These are phyloP conservation scores for Pilasporangium apinafurcum DNA, from an alignment of 352 stramenopile species.

Conservation along the genomic window DNA sequence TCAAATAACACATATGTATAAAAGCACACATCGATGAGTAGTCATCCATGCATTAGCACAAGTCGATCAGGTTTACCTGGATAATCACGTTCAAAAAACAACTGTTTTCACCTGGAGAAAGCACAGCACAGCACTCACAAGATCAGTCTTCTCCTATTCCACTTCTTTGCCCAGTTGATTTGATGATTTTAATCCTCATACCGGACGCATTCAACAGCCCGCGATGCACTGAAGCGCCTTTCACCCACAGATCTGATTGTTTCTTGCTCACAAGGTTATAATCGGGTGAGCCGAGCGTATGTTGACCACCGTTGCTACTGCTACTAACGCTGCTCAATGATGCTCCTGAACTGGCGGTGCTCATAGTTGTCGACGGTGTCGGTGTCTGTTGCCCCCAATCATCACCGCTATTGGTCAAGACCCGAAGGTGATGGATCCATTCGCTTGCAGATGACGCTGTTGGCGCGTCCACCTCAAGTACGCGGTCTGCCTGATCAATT, in stretches of 20 bases:
- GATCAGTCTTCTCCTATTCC: no score
- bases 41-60: no score
- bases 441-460: constrained; percentile 51
- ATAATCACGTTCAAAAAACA: constrained; percentile 90
- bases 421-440: constrained; percentile 66
- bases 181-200: constrained; percentile 1
- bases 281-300: no score
- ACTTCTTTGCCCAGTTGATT: no score
- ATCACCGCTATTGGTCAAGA: constrained; percentile 39
- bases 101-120: constrained; percentile 73
- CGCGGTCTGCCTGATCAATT: constrained; percentile 63
- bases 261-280: constrained; percentile 39
- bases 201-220: constrained; percentile 62
- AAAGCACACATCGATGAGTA: no score
- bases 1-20: background rate
- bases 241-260: constrained; percentile 71
- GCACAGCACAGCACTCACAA: background rate
- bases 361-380: constrained; percentile 12
- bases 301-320: constrained; percentile 17
- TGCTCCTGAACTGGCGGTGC: constrained; percentile 6
- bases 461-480: constrained; percentile 70
- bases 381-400: constrained; percentile 12
- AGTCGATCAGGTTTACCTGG: constrained; percentile 14
- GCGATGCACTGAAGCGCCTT: constrained; percentile 75
- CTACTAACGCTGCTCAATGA: background rate